These are phyloP conservation scores for Casuarina glauca DNA, from an alignment of 306 rosid species.

Conservation along the genomic window DNA sequence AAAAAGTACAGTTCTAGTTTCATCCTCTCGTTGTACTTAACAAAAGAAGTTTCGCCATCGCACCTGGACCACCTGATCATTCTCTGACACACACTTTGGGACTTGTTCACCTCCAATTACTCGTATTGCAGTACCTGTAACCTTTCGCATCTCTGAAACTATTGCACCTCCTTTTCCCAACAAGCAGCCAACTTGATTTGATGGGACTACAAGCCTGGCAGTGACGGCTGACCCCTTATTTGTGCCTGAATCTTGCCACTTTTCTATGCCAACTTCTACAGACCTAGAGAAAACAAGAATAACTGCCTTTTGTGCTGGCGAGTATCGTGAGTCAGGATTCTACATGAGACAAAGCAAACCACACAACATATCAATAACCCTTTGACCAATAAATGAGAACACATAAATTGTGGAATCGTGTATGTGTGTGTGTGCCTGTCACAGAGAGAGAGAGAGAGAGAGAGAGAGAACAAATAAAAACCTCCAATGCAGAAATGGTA, in stretches of 20 bases:
- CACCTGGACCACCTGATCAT: constrained; percentile 83
- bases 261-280: constrained; percentile 66
- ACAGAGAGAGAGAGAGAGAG: neutral
- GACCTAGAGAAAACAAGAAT: constrained; percentile 88
- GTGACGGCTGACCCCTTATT: constrained; percentile 58
- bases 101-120: constrained; percentile 70
- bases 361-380: constrained; percentile 12
- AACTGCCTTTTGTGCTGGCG: constrained; percentile 85
- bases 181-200: constrained; percentile 93
- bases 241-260: constrained; percentile 56
- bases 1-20: neutral
- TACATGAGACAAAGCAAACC: constrained; percentile 31
- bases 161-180: constrained; percentile 92
- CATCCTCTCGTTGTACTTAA: constrained; percentile 5
- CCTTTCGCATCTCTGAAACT: constrained; percentile 81
- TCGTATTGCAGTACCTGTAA: constrained; percentile 74
- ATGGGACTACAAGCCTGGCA: constrained; percentile 73
- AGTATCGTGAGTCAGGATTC: constrained; percentile 81
- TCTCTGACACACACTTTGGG: constrained; percentile 81
- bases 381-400: constrained; percentile 11
- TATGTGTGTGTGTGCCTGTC: too few relatives aligned
- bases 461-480: constrained; percentile 28
- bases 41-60: constrained; percentile 8
- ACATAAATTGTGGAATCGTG: constrained; percentile 11
- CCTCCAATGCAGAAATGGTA: constrained; percentile 84